A percentile compares a stretch with the other conserved stretches of the same genome.
Evolutionary conservation across 2,329 filamentous ascomycete genomes (phyloP).

Genomic region (Sclerotinia glacialis): DNA sequence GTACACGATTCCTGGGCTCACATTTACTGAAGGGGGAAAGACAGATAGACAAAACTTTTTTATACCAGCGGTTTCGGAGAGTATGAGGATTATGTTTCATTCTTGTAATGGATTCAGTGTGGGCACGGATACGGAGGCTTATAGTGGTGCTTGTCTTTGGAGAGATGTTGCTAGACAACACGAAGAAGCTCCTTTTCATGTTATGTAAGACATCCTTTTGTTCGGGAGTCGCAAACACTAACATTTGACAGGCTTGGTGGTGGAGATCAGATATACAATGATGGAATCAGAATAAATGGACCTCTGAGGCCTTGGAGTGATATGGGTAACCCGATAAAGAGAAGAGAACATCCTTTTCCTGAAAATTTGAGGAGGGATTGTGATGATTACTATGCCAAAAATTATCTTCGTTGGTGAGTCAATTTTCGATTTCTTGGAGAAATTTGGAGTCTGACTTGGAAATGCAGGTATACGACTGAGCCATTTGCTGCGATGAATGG

Average conservation of each 20-base stretch:
- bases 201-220: constrained; percentile 65
- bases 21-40: constrained; percentile 56
- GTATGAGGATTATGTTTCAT: constrained; percentile 98
- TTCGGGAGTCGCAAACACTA: constrained; percentile 21
- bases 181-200: constrained; percentile 78
- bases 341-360: constrained; percentile 74
- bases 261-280: constrained; percentile 96
- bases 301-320: constrained; percentile 80
- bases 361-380: constrained; percentile 76
- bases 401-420: constrained; percentile 72
- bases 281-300: constrained; percentile 81
- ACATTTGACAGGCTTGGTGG: constrained; percentile 68
- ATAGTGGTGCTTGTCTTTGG: constrained; percentile 91
- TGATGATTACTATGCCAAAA: constrained; percentile 86
- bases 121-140: constrained; percentile 78
- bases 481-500: constrained; percentile 83
- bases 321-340: constrained; percentile 78
- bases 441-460: constrained; percentile 49
- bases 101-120: constrained; percentile 96
- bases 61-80: constrained; percentile 76
- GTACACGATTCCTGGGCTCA: constrained; percentile 69
- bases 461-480: constrained; percentile 69
- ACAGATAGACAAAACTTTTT: constrained; percentile 69
- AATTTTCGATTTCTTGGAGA: constrained; percentile 44
- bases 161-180: constrained; percentile 87